phyloP scores from a whole-genome alignment of 768 basidiomycete genomes.

The Crucibulum laeve region DNA sequence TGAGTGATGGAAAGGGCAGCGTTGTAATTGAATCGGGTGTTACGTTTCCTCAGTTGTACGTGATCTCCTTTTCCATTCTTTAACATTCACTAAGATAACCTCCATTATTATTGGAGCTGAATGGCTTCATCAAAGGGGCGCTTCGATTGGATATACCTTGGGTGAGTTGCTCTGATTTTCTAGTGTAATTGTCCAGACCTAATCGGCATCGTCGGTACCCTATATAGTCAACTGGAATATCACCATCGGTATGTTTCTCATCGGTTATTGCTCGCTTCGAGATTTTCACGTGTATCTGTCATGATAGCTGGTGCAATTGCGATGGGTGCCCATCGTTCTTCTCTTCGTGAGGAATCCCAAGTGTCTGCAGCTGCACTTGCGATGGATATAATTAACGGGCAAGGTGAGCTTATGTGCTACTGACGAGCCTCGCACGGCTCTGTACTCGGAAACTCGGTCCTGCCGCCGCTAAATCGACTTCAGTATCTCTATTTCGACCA shows the following conservation, averaged over 20 bases:
- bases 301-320: constrained; percentile 29
- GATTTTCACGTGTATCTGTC: no score
- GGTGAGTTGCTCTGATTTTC: constrained; percentile 13
- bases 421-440: no score
- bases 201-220: no score
- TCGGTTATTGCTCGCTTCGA: no score
- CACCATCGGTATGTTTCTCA: constrained; percentile 23
- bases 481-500: no score
- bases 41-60: constrained; percentile 31
- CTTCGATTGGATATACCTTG: constrained; percentile 27
- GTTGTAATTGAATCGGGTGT: constrained; percentile 32
- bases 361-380: constrained; percentile 28
- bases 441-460: no score
- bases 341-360: constrained; percentile 32
- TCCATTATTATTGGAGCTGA: constrained; percentile 23
- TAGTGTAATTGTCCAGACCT: not conserved
- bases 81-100: not conserved
- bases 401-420: constrained; percentile 21
- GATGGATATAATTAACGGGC: constrained; percentile 31
- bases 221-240: constrained; percentile 39
- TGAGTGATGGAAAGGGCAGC: constrained; percentile 20
- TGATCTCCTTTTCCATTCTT: not conserved
- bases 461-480: no score
- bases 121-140: constrained; percentile 28
- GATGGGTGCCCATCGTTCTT: constrained; percentile 36